phyloP scores from a whole-genome alignment of 2,329 filamentous ascomycete genomes.

The Colletotrichum orbiculare region DNA sequence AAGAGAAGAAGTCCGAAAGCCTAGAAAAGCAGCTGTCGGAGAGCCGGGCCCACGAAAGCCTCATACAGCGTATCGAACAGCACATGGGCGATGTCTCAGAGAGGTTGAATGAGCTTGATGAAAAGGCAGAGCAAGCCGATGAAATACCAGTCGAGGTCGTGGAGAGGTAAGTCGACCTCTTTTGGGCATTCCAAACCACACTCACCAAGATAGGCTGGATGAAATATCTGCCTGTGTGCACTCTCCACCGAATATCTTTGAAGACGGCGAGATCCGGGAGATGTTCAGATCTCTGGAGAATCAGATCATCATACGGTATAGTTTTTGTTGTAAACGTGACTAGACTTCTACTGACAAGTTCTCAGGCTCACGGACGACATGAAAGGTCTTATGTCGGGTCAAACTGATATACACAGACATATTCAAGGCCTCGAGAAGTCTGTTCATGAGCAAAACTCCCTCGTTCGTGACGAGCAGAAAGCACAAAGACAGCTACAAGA shows the following conservation, averaged over 20 bases:
- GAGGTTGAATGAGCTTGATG: neutral
- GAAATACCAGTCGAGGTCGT: neutral
- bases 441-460: conserved; percentile 3
- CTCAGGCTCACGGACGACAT: conserved; percentile 6
- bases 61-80: conserved; percentile 7
- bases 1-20: neutral
- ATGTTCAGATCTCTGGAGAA: conserved; percentile 4
- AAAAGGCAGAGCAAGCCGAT: neutral
- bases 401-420: conserved; percentile 3
- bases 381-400: neutral
- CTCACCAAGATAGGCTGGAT: conserved; percentile 15
- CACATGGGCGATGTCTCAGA: conserved; percentile 2
- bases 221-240: conserved; percentile 8
- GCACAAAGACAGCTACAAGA: conserved; percentile 7
- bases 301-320: conserved; percentile 9
- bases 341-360: neutral
- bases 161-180: neutral
- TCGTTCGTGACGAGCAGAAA: neutral
- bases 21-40: conserved; percentile 18
- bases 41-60: neutral
- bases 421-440: conserved; percentile 14
- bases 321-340: neutral
- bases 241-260: neutral
- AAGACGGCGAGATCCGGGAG: neutral
- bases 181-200: too few relatives aligned